Evolutionary conservation across 179 eudicot genomes (phyloP).

Genomic region (Camellia oleifera): DNA sequence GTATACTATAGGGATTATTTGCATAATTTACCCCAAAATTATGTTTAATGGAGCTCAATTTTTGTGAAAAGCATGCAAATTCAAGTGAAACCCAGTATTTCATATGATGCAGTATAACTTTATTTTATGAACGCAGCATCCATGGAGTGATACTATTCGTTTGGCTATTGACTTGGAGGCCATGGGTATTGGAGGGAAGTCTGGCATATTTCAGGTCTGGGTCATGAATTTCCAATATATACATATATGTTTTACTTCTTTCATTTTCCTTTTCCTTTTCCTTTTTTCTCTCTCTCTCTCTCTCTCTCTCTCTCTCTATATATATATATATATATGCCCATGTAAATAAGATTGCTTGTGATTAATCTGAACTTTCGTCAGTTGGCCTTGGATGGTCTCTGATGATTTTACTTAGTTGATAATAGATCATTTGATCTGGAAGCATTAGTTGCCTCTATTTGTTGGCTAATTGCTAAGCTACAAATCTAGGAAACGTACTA

Average conservation of each 20-base stretch:
- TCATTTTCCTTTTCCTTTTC: background rate
- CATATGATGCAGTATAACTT: slow-evolving; percentile 8
- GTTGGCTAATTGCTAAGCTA: too few species aligned
- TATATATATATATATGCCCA: background rate
- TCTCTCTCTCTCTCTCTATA: background rate
- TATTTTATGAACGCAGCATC: slow-evolving; percentile 60
- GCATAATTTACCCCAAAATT: too few species aligned
- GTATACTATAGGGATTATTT: too few species aligned
- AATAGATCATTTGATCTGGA: background rate
- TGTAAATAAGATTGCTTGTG: background rate
- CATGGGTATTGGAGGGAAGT: slow-evolving; percentile 92
- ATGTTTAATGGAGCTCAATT: background rate
- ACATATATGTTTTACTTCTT: background rate
- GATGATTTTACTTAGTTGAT: background rate
- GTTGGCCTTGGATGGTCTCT: background rate
- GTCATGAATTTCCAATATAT: background rate
- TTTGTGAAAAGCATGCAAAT: background rate
- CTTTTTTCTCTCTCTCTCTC: too few species aligned
- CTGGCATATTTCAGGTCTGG: slow-evolving; percentile 87
- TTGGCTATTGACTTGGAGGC: slow-evolving; percentile 95
- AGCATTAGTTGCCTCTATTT: background rate
- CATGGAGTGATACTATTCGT: slow-evolving; percentile 81
- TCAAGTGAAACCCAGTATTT: slow-evolving; percentile 5
- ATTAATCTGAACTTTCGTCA: background rate
- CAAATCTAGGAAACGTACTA: background rate